These are phyloP conservation scores for Fraxinus paxiana DNA, from an alignment of 305 asterid species.

Conservation along the genomic window DNA sequence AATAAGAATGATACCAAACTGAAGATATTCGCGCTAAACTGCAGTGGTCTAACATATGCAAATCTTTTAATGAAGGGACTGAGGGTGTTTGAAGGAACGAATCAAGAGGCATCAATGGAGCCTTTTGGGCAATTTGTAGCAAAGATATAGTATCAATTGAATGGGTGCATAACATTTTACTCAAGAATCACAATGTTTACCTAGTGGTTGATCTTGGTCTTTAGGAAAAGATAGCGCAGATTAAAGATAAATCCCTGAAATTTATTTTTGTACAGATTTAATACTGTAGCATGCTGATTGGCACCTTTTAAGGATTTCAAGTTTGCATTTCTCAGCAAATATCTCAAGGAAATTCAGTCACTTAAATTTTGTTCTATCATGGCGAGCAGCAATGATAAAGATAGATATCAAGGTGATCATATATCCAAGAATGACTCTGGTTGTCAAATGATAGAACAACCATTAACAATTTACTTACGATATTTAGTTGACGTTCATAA, in stretches of 20 bases:
- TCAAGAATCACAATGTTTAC: background rate
- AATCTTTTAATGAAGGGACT: background rate
- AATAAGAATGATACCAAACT: background rate
- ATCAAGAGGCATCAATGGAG: background rate
- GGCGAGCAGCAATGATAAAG: background rate
- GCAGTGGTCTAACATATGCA: background rate
- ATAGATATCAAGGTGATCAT: background rate
- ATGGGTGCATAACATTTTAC: background rate
- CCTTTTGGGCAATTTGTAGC: background rate
- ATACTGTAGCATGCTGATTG: background rate
- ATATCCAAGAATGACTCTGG: background rate
- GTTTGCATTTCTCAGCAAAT: background rate
- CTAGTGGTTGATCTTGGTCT: background rate
- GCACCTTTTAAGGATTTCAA: background rate
- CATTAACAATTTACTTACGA: background rate
- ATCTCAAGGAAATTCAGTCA: background rate
- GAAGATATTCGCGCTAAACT: background rate
- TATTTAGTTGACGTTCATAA: background rate
- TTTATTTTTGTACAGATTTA: background rate
- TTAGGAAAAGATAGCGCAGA: background rate
- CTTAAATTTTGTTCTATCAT: background rate
- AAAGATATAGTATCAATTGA: background rate
- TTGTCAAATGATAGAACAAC: background rate
- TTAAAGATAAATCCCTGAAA: background rate
- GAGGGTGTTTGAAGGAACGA: background rate